Percentiles rank a stretch among this genome's conserved stretches.
These are phyloP conservation scores for Zymoseptoria crescenta DNA, from an alignment of 2,329 filamentous ascomycete species.

Conservation along the genomic window DNA sequence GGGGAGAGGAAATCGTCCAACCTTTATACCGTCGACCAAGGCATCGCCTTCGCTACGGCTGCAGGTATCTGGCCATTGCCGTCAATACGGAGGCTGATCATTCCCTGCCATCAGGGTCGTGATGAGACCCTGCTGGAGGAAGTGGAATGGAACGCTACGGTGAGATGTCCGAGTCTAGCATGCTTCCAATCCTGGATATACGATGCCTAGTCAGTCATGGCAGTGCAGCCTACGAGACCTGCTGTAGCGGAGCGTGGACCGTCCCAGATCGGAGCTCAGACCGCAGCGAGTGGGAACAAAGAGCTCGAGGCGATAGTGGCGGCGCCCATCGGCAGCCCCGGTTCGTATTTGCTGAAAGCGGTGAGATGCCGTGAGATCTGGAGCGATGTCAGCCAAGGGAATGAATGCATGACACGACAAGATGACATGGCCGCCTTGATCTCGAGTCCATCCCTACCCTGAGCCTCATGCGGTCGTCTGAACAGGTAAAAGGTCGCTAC, in stretches of 20 bases:
- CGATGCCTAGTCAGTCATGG: background rate
- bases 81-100: background rate
- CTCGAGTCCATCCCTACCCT: no score
- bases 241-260: background rate
- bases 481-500: background rate
- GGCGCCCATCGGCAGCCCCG: background rate
- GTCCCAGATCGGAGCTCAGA: background rate
- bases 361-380: background rate
- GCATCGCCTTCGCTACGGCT: background rate
- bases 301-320: background rate
- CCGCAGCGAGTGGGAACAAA: background rate
- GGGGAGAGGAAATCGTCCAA: background rate
- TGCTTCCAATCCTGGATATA: background rate
- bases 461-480: background rate
- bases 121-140: background rate
- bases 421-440: background rate
- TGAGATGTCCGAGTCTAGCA: background rate
- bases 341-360: background rate
- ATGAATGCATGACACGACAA: background rate
- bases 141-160: background rate
- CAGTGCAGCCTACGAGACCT: background rate
- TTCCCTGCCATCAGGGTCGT: background rate
- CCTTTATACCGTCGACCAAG: background rate
- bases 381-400: background rate
- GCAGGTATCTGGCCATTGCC: background rate